These are phyloP conservation scores for Scedosporium aurantiacum DNA, from an alignment of 2,329 filamentous ascomycete genomes.

Conservation along the genomic window DNA sequence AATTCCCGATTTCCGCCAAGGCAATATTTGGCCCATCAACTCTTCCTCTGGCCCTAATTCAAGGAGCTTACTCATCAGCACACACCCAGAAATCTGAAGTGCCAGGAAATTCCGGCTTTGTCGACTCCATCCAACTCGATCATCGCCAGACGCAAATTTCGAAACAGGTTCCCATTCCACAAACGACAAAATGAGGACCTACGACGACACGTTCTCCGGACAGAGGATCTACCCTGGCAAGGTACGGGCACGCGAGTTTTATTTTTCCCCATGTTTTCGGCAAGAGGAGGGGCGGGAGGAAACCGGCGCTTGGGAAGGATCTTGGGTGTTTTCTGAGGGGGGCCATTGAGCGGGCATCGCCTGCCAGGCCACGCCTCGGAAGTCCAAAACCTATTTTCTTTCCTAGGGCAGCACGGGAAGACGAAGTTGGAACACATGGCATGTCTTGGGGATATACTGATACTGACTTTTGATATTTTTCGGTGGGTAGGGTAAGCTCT, in stretches of 20 bases:
- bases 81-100: conserved; percentile 7
- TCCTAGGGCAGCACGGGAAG: no score
- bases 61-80: conserved; percentile 5
- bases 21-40: not conserved
- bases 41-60: not conserved
- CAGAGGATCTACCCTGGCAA: conserved; percentile 58
- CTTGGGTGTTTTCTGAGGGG: not conserved
- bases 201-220: conserved; percentile 56
- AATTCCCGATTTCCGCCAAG: not conserved
- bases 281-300: not conserved
- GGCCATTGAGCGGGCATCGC: not conserved
- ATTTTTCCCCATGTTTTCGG: not conserved
- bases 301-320: not conserved
- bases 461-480: not conserved
- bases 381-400: no score
- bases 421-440: no score
- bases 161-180: conserved; percentile 4
- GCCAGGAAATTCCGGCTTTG: conserved; percentile 4
- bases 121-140: not conserved
- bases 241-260: conserved; percentile 31
- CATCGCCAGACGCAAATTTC: conserved; percentile 5
- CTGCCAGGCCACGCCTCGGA: not conserved
- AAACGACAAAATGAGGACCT: conserved; percentile 42
- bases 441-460: not conserved
- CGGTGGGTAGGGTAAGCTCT: conserved; percentile 81